These are phyloP conservation scores for Pseudocercospora fijiensis DNA, from an alignment of 2,329 filamentous ascomycete species.

Conservation along the genomic window DNA sequence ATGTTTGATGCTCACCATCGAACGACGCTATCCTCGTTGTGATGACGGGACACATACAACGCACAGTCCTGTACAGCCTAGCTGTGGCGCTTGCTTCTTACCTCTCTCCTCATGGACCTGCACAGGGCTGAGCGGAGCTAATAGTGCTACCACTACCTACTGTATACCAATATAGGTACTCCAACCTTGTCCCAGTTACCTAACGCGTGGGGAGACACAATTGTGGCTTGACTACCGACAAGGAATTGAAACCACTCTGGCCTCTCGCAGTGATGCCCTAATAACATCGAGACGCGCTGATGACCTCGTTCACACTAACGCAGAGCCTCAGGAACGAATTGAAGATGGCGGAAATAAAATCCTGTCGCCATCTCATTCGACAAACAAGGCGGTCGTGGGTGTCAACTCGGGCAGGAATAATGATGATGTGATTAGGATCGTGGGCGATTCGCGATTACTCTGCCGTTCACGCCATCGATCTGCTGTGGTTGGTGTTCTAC, in stretches of 20 bases:
- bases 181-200: conserved; percentile 4
- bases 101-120: not conserved
- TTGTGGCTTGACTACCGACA: conserved; percentile 4
- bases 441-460: not conserved
- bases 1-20: not conserved
- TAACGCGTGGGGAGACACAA: conserved; percentile 6
- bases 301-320: not conserved
- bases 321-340: conserved; percentile 10
- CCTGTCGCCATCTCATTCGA: not conserved
- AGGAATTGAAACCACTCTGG: not conserved
- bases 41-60: not conserved
- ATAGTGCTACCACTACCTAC: conserved; percentile 2
- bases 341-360: not conserved
- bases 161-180: not conserved
- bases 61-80: not conserved
- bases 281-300: too few relatives aligned
- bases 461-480: not conserved
- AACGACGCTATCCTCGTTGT: not conserved
- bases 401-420: not conserved
- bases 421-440: not conserved
- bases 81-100: conserved; percentile 8
- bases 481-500: not conserved
- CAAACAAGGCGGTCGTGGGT: not conserved
- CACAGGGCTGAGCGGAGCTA: conserved; percentile 4
- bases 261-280: too few relatives aligned